Evolutionary conservation across 2,329 filamentous ascomycete genomes (phyloP), one percentile per base, ranked within the genome.

Genomic region (Alternaria atra): DNA sequence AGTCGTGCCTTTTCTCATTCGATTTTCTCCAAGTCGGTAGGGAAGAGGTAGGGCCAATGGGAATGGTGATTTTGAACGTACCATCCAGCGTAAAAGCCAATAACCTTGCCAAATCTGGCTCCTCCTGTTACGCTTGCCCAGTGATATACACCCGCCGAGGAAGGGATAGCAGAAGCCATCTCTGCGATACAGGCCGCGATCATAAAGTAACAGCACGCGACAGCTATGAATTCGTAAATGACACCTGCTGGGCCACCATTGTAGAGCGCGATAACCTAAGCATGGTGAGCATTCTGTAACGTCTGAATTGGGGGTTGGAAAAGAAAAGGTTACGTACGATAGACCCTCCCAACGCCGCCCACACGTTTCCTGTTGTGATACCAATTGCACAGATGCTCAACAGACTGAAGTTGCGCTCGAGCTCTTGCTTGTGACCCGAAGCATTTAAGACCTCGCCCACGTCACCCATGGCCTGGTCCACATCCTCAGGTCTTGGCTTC

Each of bases 101-200:
- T 72, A 5, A 81, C 68, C 27, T 80, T 76, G n/a, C 83, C 83
- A 72, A 82, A 83, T 43, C 74, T 79, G 30, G 63, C 62, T 6
- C 83, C 84, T 10, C 80, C 79, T 1, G 84, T 85, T 20, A 85
- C 77, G 4, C 80, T 80, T 4, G 84, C 83, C 84, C 83, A 86
- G 60, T 86, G 84, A 66, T 86, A 86, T 9, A 86, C 83, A 57
- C 80, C 79, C 32, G 76, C 74, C 42, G 76, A 73, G 3, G 79
- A 80, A 9, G 80, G 80, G 37, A 82, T 80, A 5, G 80, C 76
- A 27, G 79, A 82, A 4, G 82, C 81, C 42, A 85, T 77, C 64
- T 85, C 84, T 17, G 84, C 84, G 44, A 86, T 80, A 32, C 80
- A 84, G 6, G 82, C 80, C 35, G 80, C 81, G 57, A 86, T 80